Evolutionary conservation across 2,329 filamentous ascomycete species (phyloP), one percentile per base, ranked within the genome.

Genomic region (Cadophora sp.): DNA sequence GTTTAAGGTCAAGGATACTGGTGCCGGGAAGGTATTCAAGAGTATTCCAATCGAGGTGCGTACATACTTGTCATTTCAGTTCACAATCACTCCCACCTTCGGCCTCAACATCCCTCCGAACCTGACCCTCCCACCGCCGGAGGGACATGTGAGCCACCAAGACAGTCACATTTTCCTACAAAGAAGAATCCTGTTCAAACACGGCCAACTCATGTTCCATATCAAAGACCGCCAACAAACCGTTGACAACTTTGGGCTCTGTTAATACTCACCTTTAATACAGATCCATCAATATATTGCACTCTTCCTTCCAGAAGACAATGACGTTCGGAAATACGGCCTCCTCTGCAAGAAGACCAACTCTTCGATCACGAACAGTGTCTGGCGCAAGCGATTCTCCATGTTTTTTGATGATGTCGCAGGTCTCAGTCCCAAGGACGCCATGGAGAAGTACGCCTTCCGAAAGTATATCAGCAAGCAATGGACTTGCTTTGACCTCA

Each of bases 381-480:
- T 85, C 72, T 87, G 84, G 84, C 80, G 81, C 43, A 69, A 73
- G 45, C 78, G 76, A 20, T 86, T 83, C 70, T 72, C 77, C 16
- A 64, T 75, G 24, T 75, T 65, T 30, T 87, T 81, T 69, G 83
- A 84, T 39, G 81, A 24, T 47, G 70, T 59, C 62, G 56, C 30
- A 50, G 74, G 53, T 59, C 62, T 63, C 53, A 65, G 62, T 77
- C 78, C 67, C 62, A 58, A 69, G 9, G 70, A 78, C 7, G 71
- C 81, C 22, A 62, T 55, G 4, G 24, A 60, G 14, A 70, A 70
- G 43, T 76, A 76, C 65, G 79, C 76, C 66, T 73, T 72, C 8
- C 53, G 75, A 51, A 83, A 83, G 75, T 79, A 71, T 55, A 64
- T 69, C 69, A 78, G 58, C 53, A 72, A 51, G 53, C 53, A 41